Conservation (phyloP, 139 green algal species). For the Tetraselmis chui region DNA sequence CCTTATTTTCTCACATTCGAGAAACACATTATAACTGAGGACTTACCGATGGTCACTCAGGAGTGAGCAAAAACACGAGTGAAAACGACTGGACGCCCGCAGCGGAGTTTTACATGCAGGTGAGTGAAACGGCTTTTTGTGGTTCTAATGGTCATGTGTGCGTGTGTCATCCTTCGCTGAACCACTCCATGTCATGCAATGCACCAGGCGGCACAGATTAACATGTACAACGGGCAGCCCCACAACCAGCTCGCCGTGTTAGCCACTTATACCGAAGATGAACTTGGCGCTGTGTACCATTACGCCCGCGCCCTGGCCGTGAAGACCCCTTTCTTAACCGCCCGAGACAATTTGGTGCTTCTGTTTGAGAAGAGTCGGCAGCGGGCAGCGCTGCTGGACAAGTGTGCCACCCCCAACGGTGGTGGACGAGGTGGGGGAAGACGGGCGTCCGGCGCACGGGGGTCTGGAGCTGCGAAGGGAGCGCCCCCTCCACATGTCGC, state of each 20-base stretch:
- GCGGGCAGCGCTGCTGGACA: slow-evolving; percentile 15
- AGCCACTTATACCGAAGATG: slow-evolving; percentile 38
- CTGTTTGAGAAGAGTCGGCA: slow-evolving; percentile 57
- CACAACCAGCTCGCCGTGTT: slow-evolving; percentile 84
- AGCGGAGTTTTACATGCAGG: not conserved
- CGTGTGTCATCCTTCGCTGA: no score
- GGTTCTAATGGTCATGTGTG: no score
- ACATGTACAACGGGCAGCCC: slow-evolving; percentile 39
- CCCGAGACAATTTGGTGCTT: slow-evolving; percentile 64
- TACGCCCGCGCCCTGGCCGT: slow-evolving; percentile 52
- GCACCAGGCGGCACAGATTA: not conserved
- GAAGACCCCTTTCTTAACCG: slow-evolving; percentile 46
- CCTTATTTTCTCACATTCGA: no score
- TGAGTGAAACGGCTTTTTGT: no score
- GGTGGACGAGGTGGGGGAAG: not conserved
- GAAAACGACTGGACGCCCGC: not conserved
- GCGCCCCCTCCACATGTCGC: not conserved
- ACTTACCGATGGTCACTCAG: no score
- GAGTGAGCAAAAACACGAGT: not conserved
- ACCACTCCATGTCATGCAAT: no score
- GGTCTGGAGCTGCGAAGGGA: no score
- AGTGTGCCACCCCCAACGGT: not conserved
- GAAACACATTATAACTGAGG: no score
- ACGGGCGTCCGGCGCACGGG: not conserved
- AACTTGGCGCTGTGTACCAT: slow-evolving; percentile 53